Evolutionary conservation across 331 rosid species (phyloP), one percentile per base, ranked within the genome.

Genomic region (Dryas integrifolia): DNA sequence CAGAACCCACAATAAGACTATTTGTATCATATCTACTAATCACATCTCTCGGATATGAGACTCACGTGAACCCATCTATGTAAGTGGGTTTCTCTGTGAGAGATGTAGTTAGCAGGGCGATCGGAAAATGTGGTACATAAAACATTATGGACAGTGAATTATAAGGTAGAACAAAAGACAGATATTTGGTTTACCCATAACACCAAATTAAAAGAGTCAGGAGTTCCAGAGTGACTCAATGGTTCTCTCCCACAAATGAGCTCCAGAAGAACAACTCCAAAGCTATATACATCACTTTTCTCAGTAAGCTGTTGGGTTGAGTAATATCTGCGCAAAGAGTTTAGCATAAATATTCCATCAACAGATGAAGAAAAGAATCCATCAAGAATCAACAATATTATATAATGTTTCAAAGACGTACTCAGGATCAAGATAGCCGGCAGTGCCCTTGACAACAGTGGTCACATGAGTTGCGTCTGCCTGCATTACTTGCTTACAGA

Each of bases 391-490:
- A 62, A 6, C 11, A 16, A 5, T 24, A 38, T 26, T 15, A 6
- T 38, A 14, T 5, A 38, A 6, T 59, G 14, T 48, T 62, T 35
- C 1, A 5, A 58, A 69, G 78, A 60, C 88, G 11, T 93, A 93
- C 98, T 93, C 98, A 9, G 98, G 98, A 83, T 93, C 98, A 5
- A 93, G 89, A 82, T 93, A 93, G 9, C 98, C 97, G 50, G 92
- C 96, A 39, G 98, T 93, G 65, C 98, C 98, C 79, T 93, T 93
- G 67, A 93, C 98, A 61, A 91, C 80, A 4, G 98, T 93, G 67
- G 97, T 93, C 65, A 93, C 96, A 80, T 93, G 98, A 62, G 91
- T 91, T 78, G 98, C 98, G 74, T 88, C 92, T 65, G 88, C 79
- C 41, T 81, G 83, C 13, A 79, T 75, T 15, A 93, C 79, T 88